Evolutionary conservation across 192 early-diverging fungal species (phyloP), one percentile per base, ranked within the genome.

Genomic region (Lobosporangium transversale): DNA sequence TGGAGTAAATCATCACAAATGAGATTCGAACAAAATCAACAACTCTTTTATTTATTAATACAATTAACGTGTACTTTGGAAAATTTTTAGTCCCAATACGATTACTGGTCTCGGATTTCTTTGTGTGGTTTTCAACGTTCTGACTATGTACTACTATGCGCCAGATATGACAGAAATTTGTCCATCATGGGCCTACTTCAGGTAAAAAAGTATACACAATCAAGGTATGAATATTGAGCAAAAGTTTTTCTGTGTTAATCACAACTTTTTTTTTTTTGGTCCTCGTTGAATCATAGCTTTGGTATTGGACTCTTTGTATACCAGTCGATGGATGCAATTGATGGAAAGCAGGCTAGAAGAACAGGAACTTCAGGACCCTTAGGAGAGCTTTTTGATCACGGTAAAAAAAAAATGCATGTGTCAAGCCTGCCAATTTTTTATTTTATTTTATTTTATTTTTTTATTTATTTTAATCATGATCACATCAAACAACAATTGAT

Each of bases 361-460:
- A 97, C 95, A 21, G 92, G 92, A 48, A 86, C 93, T 8, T 89
- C 89, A 0, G 92, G 94, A 21, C 96, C 96, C 21, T 68, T 98
- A 57, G 96, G 96, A 26, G 96, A 98, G 85, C 80, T 98, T 48
- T 98, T 98, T 84, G 96, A 98, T 81, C 96, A 98, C 58, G 92
- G 95, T 71, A 95, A 88, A 31, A 43, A 33, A 33, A 21, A 29
- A 23, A 30, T 47, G 8, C 44, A 20, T 31, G 31, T 47, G 20
- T 53, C 27, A 7, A 40, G 7, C 7, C 14, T 14, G 8, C 37
- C 37, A 40, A 40, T 57, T 20, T 36, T 6, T 43, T 68, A 42
- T 14, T 44, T 10, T 59, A 14, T 30, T 29, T 62, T 23, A 32
- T 42, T 23, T 35, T 54, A 27, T 54, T 31, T 10, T 24, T 11